Evolutionary conservation across 2,329 filamentous ascomycete species (phyloP).

Genomic region (Pyricularia sp.): DNA sequence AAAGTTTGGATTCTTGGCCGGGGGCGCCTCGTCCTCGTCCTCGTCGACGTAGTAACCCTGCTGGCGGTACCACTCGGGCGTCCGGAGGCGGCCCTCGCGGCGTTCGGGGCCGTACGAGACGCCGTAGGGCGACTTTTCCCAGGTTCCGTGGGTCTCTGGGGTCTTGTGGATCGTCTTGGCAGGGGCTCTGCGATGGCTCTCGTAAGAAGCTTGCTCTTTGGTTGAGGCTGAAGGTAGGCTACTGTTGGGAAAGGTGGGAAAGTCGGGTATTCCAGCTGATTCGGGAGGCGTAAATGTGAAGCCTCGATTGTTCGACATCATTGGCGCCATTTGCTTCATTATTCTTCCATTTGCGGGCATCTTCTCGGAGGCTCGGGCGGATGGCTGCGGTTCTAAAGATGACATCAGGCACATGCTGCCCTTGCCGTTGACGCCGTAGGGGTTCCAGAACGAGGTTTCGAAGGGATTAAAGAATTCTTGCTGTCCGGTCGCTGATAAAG

Average conservation of each 20-base stretch:
- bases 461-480: background rate
- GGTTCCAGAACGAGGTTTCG: background rate
- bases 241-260: too few species aligned
- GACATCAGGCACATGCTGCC: too few species aligned
- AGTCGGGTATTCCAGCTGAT: too few species aligned
- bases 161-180: background rate
- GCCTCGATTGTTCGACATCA: too few species aligned
- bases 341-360: too few species aligned
- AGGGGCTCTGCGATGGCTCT: too few species aligned
- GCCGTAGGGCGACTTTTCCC: background rate
- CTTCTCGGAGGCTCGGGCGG: too few species aligned
- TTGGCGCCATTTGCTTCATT: too few species aligned
- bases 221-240: too few species aligned
- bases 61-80: background rate
- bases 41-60: background rate
- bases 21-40: background rate
- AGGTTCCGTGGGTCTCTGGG: background rate
- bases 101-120: background rate
- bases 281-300: too few species aligned
- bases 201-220: background rate
- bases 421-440: background rate
- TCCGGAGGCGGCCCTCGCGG: background rate
- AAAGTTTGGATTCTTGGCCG: background rate
- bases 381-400: too few species aligned
- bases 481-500: background rate